These are phyloP conservation scores for Podospora pseudocomata DNA, from an alignment of 495 filamentous ascomycete genomes.

Conservation along the genomic window DNA sequence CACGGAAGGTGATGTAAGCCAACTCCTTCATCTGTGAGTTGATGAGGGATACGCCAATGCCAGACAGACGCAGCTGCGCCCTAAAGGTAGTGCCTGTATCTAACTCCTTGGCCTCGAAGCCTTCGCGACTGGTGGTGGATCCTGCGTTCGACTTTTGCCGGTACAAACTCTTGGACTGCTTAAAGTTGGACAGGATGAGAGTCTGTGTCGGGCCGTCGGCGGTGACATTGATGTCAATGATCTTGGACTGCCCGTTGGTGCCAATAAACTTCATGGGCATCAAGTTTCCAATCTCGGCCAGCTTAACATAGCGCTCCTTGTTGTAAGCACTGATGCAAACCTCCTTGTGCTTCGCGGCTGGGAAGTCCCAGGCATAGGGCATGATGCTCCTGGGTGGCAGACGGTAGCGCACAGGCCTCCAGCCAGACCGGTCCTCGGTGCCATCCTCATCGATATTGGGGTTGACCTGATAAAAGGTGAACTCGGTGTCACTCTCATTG, in stretches of 20 bases:
- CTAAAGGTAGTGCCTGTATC: slow-evolving; percentile 85
- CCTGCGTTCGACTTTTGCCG: slow-evolving; percentile 69
- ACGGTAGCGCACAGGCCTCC: slow-evolving; percentile 89
- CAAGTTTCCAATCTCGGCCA: slow-evolving; percentile 93
- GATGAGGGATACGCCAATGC: slow-evolving; percentile 89
- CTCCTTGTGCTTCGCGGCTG: slow-evolving; percentile 92
- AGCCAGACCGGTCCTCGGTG: slow-evolving; percentile 75
- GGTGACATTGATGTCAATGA: slow-evolving; percentile 92
- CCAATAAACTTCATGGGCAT: slow-evolving; percentile 75
- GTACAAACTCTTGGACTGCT: slow-evolving; percentile 88
- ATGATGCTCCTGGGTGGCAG: slow-evolving; percentile 93
- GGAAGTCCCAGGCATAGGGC: slow-evolving; percentile 99
- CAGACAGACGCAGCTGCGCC: slow-evolving; percentile 80
- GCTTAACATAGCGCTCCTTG: slow-evolving; percentile 83
- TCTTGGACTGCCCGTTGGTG: slow-evolving; percentile 63
- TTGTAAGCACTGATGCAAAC: slow-evolving; percentile 74
- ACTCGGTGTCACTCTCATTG: slow-evolving; percentile 94
- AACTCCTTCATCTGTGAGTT: slow-evolving; percentile 89
- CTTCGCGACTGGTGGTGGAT: slow-evolving; percentile 50
- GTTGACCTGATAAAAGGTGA: slow-evolving; percentile 86
- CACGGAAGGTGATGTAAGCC: slow-evolving; percentile 89
- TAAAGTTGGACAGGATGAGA: slow-evolving; percentile 90
- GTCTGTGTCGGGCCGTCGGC: slow-evolving; percentile 95
- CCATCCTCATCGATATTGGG: slow-evolving; percentile 73
- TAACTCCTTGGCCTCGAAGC: slow-evolving; percentile 90